These are phyloP conservation scores for Globisporangium mamillatum DNA, from an alignment of 352 stramenopile species.

Conservation along the genomic window DNA sequence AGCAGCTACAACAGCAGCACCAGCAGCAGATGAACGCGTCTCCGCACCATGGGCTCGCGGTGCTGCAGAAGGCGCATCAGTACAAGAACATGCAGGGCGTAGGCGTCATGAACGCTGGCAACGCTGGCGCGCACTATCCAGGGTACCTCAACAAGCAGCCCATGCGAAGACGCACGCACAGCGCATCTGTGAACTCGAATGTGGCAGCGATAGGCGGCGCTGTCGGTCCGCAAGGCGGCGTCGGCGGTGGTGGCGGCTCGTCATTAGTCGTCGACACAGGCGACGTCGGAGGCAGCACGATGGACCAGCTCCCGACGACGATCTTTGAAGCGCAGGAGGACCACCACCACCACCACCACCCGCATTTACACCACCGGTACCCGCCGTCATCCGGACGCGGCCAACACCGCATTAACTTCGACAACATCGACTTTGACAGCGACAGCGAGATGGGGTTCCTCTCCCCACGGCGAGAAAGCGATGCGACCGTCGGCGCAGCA, in stretches of 20 bases:
- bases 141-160: conserved; percentile 67
- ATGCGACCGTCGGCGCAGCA: conserved; percentile 12
- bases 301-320: conserved; percentile 48
- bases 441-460: conserved; percentile 51
- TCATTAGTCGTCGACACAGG: conserved; percentile 13
- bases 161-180: conserved; percentile 74
- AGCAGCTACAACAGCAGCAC: conserved; percentile 25
- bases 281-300: conserved; percentile 1
- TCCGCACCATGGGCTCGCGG: conserved; percentile 29
- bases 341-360: conserved; percentile 16
- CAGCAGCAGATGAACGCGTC: conserved; percentile 19
- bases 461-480: conserved; percentile 23
- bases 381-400: conserved; percentile 46
- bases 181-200: conserved; percentile 37
- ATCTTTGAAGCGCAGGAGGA: conserved; percentile 50
- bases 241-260: background rate
- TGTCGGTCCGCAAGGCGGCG: conserved; percentile 21
- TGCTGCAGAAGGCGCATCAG: conserved; percentile 42
- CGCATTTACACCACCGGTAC: conserved; percentile 14
- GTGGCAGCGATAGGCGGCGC: conserved; percentile 7
- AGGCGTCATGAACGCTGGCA: conserved; percentile 14
- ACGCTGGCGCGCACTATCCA: conserved; percentile 20
- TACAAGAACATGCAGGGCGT: conserved; percentile 42
- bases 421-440: conserved; percentile 40
- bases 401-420: conserved; percentile 58